Evolutionary conservation across 768 basidiomycete genomes (phyloP).

Genomic region (Suillus bovinus): DNA sequence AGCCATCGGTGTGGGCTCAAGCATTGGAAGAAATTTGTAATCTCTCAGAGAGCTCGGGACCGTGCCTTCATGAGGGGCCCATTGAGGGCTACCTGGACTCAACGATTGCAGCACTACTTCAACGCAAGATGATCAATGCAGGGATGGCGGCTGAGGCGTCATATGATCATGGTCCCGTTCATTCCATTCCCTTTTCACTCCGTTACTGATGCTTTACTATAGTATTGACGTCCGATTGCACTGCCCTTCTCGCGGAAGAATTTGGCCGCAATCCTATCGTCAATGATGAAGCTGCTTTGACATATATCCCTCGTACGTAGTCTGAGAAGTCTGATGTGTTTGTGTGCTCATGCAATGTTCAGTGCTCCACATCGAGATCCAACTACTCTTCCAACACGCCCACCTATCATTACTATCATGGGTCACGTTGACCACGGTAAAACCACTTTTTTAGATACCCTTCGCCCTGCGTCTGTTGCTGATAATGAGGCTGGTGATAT

Average conservation of each 20-base stretch:
- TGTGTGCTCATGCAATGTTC: background rate
- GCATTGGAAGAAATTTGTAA: conserved; percentile 63
- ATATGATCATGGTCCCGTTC: conserved; percentile 64
- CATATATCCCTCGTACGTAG: conserved; percentile 77
- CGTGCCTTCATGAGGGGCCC: too few species aligned
- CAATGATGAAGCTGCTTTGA: conserved; percentile 92
- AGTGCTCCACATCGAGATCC: conserved; percentile 46
- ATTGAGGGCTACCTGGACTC: background rate
- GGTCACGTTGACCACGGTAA: conserved; percentile 98
- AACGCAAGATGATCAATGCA: conserved; percentile 62
- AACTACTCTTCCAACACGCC: conserved; percentile 61
- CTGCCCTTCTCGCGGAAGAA: conserved; percentile 85
- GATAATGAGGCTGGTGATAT: conserved; percentile 97
- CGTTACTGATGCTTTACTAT: conserved; percentile 13
- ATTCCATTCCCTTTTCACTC: background rate
- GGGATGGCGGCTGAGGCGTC: conserved; percentile 71
- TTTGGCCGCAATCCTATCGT: conserved; percentile 85
- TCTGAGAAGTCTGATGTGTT: conserved; percentile 13
- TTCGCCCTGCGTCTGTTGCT: conserved; percentile 92
- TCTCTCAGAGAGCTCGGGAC: background rate
- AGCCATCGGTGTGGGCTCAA: conserved; percentile 66
- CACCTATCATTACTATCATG: conserved; percentile 93
- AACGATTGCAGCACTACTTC: conserved; percentile 36
- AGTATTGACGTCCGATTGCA: conserved; percentile 94
- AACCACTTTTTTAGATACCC: conserved; percentile 89